Percentiles rank a stretch among this genome's conserved stretches.
These are phyloP conservation scores for Colletotrichum abscissum DNA, from an alignment of 2,329 filamentous ascomycete species.

Conservation along the genomic window DNA sequence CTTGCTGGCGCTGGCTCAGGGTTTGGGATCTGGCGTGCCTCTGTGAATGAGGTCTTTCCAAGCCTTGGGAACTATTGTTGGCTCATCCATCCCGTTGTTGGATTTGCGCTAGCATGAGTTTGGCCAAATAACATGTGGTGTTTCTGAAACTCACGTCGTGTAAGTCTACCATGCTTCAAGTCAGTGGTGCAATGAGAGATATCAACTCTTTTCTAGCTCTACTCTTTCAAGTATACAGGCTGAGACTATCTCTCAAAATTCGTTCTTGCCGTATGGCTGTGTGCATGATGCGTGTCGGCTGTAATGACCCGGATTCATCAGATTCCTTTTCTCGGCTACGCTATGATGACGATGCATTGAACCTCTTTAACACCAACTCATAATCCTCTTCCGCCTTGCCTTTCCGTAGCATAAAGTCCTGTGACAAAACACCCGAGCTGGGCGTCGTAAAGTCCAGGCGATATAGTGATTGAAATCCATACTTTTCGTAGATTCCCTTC, in stretches of 20 bases:
- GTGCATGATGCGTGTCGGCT: no score
- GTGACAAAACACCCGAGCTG: constrained; percentile 42
- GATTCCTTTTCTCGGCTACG: rapidly evolving
- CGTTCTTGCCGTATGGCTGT: no score
- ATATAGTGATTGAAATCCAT: constrained; percentile 57
- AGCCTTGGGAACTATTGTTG: no score
- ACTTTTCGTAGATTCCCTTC: constrained; percentile 57
- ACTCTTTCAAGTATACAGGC: no score
- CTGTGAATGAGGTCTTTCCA: not conserved
- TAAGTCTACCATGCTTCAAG: no score
- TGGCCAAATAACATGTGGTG: no score
- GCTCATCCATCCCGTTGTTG: no score
- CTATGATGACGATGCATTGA: not conserved
- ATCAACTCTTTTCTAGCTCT: no score
- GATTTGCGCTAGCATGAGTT: not conserved
- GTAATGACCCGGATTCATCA: no score
- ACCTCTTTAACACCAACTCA: not conserved
- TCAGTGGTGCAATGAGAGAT: no score
- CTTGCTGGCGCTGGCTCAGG: constrained; percentile 5
- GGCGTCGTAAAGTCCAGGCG: constrained; percentile 47
- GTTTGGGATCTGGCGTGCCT: not conserved
- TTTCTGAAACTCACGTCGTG: no score
- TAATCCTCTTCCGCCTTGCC: constrained; percentile 17
- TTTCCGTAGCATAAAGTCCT: constrained; percentile 50
- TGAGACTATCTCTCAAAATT: no score